These are phyloP conservation scores for Pseudopithomyces chartarum DNA, from an alignment of 2,329 filamentous ascomycete genomes.

Conservation along the genomic window DNA sequence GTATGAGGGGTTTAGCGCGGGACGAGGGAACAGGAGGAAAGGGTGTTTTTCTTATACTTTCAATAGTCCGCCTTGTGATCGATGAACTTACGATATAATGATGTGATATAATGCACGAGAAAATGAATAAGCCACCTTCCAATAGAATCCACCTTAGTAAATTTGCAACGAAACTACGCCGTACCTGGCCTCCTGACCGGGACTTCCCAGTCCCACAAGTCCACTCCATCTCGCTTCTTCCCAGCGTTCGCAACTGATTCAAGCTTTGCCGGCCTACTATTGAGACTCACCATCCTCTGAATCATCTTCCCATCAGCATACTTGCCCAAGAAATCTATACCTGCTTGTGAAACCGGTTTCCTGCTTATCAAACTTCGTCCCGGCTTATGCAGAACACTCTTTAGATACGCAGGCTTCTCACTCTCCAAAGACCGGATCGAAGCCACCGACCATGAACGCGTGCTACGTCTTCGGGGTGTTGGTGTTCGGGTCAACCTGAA, in stretches of 20 bases:
- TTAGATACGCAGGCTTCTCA: not conserved
- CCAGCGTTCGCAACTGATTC: not conserved
- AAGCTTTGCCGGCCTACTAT: not conserved
- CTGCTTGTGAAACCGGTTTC: not conserved
- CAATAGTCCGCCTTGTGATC: too few species aligned
- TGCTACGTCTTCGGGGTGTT: not conserved
- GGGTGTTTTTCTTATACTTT: too few species aligned
- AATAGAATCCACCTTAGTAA: not conserved
- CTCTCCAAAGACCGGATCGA: not conserved
- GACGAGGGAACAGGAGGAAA: too few species aligned
- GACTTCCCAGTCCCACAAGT: not conserved
- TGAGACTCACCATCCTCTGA: not conserved
- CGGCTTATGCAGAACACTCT: not conserved
- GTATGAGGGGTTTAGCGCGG: not conserved
- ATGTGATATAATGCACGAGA: too few species aligned
- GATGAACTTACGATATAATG: too few species aligned
- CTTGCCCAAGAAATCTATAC: not conserved
- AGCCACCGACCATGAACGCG: slow-evolving; percentile 1
- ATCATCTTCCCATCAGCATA: not conserved
- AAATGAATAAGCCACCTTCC: too few species aligned
- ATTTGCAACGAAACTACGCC: not conserved
- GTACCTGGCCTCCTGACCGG: not conserved
- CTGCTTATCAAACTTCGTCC: not conserved
- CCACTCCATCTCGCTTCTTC: not conserved
- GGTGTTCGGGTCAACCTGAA: not conserved